phyloP scores from a whole-genome alignment of 371 early-diverging fungal genomes.

The Mucor irregularis region DNA sequence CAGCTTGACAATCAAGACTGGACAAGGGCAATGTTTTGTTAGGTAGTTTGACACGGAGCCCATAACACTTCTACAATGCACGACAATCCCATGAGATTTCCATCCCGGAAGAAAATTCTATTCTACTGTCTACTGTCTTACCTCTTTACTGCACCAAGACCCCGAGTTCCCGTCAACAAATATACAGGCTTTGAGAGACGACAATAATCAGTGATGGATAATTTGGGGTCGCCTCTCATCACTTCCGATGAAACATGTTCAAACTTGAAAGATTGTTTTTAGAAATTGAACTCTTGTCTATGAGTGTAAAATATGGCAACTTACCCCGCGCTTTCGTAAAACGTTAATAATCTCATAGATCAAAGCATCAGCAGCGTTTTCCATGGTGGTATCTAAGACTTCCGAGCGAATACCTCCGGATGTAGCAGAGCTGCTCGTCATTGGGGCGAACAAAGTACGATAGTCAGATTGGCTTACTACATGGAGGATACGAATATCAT shows the following conservation, averaged over 20 bases:
- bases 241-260: constrained; percentile 30
- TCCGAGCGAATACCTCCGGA: background rate
- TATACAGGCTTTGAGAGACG: constrained; percentile 25
- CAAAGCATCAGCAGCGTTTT: constrained; percentile 13
- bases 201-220: constrained; percentile 37
- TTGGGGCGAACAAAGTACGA: constrained; percentile 14
- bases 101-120: too few relatives aligned
- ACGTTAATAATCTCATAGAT: constrained; percentile 21
- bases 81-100: too few relatives aligned
- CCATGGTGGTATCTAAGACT: background rate
- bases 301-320: background rate
- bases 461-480: constrained; percentile 28
- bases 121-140: too few relatives aligned
- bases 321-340: constrained; percentile 27
- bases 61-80: constrained; percentile 19
- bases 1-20: constrained; percentile 35
- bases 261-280: constrained; percentile 24
- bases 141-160: constrained; percentile 32
- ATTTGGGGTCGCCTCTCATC: constrained; percentile 36
- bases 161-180: constrained; percentile 33
- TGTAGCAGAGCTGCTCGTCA: background rate
- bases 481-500: constrained; percentile 30
- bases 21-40: constrained; percentile 35
- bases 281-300: background rate
- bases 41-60: constrained; percentile 41